Base-by-base conservation (phyloP, 495 filamentous ascomycete genomes). In the Trichoderma virens region DNA sequence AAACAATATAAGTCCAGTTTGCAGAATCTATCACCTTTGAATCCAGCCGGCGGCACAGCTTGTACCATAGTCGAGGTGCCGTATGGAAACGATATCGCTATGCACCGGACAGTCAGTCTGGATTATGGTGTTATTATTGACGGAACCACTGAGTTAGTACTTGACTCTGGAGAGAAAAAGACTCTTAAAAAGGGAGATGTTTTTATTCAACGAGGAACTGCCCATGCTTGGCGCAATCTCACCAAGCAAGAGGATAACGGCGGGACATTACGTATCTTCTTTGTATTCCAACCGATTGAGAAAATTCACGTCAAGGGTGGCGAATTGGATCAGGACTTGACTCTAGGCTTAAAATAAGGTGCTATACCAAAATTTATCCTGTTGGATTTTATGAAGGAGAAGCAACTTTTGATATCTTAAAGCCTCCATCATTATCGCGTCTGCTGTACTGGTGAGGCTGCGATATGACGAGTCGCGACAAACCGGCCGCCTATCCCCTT, bases 61-160 rank as follows among this genome's bases (percentile, higher is more conserved):
- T 45, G 41, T n/a, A 45, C 41, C 16, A 14, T 45, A n/a, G 41
- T 45, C 16, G 41, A 45, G 18, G 41, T 45, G 41, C 41, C 41
- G 7, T n/a, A 45, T 45, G 41, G 41, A 13, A 45, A 45, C 41
- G 41, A 45, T n/a, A 45, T 45, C 41, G 41, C 41, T 23, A 79
- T 90, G 77, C 88, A 90, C 64, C 78, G 86, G 0, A 88, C 88
- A 5, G 75, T 82, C 62, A 81, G 76, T 23, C 71, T 90, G 3
- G 88, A 90, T 68, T 89, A 87, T 61, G 86, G 85, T 3, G 74
- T 89, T 38, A 83, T 91, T 28, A 62, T 91, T 18, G 85, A 89
- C 63, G 88, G 88, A 0, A 69, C 78, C 65, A 68, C 85, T 20
- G 81, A 79, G 73, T 73, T 83, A 67, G 72, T 76, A 7, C 71